phyloP scores from a whole-genome alignment of 768 basidiomycete genomes.

The Omphalotus guepiniiformis region DNA sequence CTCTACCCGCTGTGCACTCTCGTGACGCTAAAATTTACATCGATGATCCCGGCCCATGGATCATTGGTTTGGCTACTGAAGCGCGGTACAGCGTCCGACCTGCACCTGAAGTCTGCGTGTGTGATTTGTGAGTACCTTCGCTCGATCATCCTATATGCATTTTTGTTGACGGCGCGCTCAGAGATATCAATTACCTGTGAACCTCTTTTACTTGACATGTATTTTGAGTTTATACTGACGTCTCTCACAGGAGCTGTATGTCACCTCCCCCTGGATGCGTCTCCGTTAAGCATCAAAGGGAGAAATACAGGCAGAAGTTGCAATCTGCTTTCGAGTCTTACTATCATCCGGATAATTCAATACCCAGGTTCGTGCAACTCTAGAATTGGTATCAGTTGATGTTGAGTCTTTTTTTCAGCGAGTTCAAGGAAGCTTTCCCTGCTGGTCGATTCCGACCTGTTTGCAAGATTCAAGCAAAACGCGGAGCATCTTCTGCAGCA shows the following conservation, averaged over 20 bases:
- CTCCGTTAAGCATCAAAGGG: slow-evolving; percentile 75
- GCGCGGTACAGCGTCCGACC: slow-evolving; percentile 74
- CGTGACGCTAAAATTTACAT: slow-evolving; percentile 91
- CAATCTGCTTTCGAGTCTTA: slow-evolving; percentile 78
- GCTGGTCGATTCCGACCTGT: slow-evolving; percentile 88
- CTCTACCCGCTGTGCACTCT: slow-evolving; percentile 76
- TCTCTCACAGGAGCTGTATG: slow-evolving; percentile 57
- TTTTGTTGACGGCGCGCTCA: slow-evolving; percentile 22
- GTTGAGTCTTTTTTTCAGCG: slow-evolving; percentile 53
- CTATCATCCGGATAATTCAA: slow-evolving; percentile 85
- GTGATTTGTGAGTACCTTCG: slow-evolving; percentile 64
- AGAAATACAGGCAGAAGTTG: slow-evolving; percentile 71
- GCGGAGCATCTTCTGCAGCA: slow-evolving; percentile 71
- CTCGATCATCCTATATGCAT: not conserved
- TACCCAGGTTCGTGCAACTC: slow-evolving; percentile 61
- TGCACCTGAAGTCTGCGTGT: slow-evolving; percentile 78
- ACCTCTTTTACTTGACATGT: slow-evolving; percentile 22
- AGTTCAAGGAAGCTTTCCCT: slow-evolving; percentile 94
- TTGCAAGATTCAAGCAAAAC: slow-evolving; percentile 85
- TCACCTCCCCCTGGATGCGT: slow-evolving; percentile 73
- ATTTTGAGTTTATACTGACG: slow-evolving; percentile 11
- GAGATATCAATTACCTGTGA: slow-evolving; percentile 79
- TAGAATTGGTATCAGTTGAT: too few relatives aligned
- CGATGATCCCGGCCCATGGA: slow-evolving; percentile 97
- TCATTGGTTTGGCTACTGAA: slow-evolving; percentile 86